Evolutionary conservation across 2,329 filamentous ascomycete species (phyloP).

Genomic region (Aspergillus costaricaensis): DNA sequence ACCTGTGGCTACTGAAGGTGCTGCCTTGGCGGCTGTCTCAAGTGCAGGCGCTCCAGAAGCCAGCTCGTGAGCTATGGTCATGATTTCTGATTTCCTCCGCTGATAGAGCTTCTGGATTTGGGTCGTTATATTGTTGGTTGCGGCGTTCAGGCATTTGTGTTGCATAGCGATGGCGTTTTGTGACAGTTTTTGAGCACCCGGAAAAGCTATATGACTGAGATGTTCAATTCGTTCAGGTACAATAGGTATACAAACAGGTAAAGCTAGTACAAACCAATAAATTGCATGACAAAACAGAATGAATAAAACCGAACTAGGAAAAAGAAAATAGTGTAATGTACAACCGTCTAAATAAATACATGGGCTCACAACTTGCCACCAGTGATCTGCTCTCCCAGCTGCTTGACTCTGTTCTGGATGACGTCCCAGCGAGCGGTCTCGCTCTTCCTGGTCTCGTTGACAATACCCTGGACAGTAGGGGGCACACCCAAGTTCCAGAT

Average conservation of each 20-base stretch:
- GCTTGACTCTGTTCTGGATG: constrained; percentile 61
- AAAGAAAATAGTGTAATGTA: constrained; percentile 24
- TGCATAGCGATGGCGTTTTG: constrained; percentile 20
- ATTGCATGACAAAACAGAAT: constrained; percentile 2
- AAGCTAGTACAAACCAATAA: constrained; percentile 13
- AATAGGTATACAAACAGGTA: constrained; percentile 19
- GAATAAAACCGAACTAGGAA: constrained; percentile 7
- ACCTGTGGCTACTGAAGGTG: constrained; percentile 29
- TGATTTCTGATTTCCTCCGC: background rate
- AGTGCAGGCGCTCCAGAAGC: background rate
- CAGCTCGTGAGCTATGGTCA: background rate
- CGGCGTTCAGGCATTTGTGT: background rate
- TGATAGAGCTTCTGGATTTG: background rate
- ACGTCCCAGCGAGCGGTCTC: constrained; percentile 43
- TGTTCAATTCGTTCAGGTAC: constrained; percentile 6
- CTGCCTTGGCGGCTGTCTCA: constrained; percentile 31
- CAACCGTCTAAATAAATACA: constrained; percentile 16
- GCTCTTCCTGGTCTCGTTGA: constrained; percentile 33
- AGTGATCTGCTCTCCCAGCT: constrained; percentile 67
- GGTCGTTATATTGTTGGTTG: background rate
- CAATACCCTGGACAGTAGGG: constrained; percentile 41
- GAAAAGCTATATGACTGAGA: background rate
- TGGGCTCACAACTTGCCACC: constrained; percentile 60
- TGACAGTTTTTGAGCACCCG: background rate
- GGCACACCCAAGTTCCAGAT: constrained; percentile 55